A percentile compares a stretch with the other conserved stretches of the same genome.
These are phyloP conservation scores for Bombardia bombarda DNA, from an alignment of 495 filamentous ascomycete genomes.

Conservation along the genomic window DNA sequence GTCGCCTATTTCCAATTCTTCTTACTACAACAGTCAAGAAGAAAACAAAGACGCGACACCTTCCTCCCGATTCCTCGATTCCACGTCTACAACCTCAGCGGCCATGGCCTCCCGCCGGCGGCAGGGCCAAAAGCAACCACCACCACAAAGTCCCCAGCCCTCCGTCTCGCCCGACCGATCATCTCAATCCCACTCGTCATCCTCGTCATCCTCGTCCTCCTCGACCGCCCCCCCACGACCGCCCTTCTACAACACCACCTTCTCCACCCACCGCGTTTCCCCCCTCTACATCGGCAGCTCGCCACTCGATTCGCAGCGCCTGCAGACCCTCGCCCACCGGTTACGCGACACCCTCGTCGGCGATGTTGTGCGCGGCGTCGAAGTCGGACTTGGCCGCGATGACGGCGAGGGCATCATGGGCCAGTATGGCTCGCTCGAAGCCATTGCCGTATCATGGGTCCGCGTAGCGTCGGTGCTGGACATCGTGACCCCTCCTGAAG, in stretches of 20 bases:
- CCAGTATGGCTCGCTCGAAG: constrained; percentile 29
- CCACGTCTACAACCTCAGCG: too few relatives aligned
- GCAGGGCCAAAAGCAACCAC: background rate
- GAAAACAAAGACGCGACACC: too few relatives aligned
- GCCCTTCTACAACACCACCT: constrained; percentile 42
- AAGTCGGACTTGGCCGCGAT: constrained; percentile 21
- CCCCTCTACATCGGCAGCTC: constrained; percentile 32
- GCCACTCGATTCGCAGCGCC: constrained; percentile 12
- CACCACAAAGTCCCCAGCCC: background rate
- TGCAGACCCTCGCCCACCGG: constrained; percentile 27
- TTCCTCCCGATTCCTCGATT: too few relatives aligned
- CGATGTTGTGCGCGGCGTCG: constrained; percentile 41
- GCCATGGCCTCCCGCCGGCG: too few relatives aligned
- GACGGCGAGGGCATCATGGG: constrained; percentile 21
- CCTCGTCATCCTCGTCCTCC: background rate
- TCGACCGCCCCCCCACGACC: too few relatives aligned
- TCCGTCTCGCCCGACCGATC: background rate
- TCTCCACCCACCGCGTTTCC: constrained; percentile 38
- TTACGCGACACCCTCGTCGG: constrained; percentile 38
- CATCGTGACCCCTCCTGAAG: background rate
- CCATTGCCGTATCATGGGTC: constrained; percentile 27
- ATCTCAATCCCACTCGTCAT: background rate
- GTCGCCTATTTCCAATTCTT: too few relatives aligned
- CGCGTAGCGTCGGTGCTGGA: constrained; percentile 13
- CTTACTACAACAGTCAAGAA: too few relatives aligned